Conservation (phyloP, 495 filamentous ascomycete genomes). For the Aspergillus panamensis region DNA sequence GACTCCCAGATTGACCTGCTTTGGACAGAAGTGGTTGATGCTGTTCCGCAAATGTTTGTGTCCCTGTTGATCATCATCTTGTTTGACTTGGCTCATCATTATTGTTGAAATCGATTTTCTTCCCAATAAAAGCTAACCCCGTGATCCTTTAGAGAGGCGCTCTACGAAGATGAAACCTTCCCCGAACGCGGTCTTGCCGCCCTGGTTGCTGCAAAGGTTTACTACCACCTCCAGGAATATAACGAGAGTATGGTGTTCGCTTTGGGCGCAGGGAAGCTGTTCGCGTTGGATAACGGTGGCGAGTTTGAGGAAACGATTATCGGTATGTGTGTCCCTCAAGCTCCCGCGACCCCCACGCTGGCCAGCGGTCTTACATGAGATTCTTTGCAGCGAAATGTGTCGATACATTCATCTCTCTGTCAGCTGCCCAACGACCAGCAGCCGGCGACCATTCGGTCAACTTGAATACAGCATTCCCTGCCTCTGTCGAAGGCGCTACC, state of each 20-base stretch:
- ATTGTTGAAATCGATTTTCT: not conserved
- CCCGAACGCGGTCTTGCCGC: conserved; percentile 92
- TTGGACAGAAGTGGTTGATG: conserved; percentile 94
- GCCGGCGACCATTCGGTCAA: conserved; percentile 58
- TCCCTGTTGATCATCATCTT: not conserved
- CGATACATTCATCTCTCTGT: conserved; percentile 92
- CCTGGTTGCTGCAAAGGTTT: conserved; percentile 93
- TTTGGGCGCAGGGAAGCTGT: conserved; percentile 89
- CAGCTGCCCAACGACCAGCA: conserved; percentile 61
- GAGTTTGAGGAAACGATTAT: conserved; percentile 99
- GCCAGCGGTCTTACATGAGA: conserved; percentile 8
- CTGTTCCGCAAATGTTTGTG: conserved; percentile 88
- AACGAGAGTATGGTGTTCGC: conserved; percentile 99
- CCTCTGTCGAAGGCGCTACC: conserved; percentile 56
- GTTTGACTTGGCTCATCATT: not conserved
- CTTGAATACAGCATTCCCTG: conserved; percentile 68
- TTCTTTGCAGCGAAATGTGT: conserved; percentile 75
- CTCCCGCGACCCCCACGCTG: not conserved
- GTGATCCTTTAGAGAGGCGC: conserved; percentile 69
- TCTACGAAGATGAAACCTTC: conserved; percentile 95
- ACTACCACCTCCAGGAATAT: conserved; percentile 98
- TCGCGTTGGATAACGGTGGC: conserved; percentile 84
- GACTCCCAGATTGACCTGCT: conserved; percentile 94
- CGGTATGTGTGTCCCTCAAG: conserved; percentile 35
- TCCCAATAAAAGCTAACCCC: conserved; percentile 16